These are phyloP conservation scores for Ophiostoma ulmi DNA, from an alignment of 2,329 filamentous ascomycete genomes.

Conservation along the genomic window DNA sequence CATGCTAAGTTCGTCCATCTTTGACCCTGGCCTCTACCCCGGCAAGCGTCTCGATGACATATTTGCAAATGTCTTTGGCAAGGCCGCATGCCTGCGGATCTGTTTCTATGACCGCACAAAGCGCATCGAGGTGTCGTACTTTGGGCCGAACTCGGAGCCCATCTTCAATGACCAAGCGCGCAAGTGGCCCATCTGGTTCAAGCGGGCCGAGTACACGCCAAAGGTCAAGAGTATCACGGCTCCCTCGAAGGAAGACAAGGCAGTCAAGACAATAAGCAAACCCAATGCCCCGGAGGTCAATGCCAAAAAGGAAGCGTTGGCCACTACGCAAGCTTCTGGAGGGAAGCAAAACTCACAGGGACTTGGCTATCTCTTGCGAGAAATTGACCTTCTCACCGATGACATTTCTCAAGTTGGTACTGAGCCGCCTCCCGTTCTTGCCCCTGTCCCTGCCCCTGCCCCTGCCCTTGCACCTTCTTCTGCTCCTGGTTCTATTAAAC, in stretches of 20 bases:
- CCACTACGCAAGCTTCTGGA: neutral
- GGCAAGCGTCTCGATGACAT: conserved; percentile 11
- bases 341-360: neutral
- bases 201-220: conserved; percentile 20
- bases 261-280: neutral
- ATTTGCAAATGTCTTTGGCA: conserved; percentile 28
- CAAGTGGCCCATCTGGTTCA: conserved; percentile 24
- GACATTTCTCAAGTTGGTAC: neutral
- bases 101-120: conserved; percentile 27
- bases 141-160: conserved; percentile 27
- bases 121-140: conserved; percentile 26
- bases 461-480: neutral
- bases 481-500: neutral
- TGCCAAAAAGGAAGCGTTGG: neutral
- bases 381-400: conserved; percentile 19
- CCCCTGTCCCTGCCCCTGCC: no score
- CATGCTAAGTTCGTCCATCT: conserved; percentile 31
- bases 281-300: no score
- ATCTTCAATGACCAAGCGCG: conserved; percentile 26
- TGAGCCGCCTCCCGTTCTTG: neutral
- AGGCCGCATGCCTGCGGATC: conserved; percentile 31
- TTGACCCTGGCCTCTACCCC: conserved; percentile 29
- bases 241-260: neutral
- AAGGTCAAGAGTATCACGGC: conserved; percentile 15
- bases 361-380: neutral